These are phyloP conservation scores for Sclerotinia glacialis DNA, from an alignment of 2,329 filamentous ascomycete species.

Conservation along the genomic window DNA sequence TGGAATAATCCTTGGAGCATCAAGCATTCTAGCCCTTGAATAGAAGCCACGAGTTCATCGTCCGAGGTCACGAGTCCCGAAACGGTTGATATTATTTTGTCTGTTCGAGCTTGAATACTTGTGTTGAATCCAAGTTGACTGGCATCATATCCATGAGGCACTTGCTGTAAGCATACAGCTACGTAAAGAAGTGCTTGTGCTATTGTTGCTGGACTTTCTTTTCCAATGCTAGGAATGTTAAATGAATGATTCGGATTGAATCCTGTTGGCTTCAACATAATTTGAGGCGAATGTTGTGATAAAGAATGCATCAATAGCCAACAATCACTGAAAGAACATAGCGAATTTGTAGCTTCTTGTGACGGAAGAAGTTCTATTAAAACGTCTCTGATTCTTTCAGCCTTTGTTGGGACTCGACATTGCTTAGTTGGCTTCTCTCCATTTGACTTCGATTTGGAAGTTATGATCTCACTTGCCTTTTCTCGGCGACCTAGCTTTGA, in stretches of 20 bases:
- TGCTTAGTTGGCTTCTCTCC: constrained; percentile 23
- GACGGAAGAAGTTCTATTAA: constrained; percentile 36
- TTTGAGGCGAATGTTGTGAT: constrained; percentile 17
- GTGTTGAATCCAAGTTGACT: constrained; percentile 28
- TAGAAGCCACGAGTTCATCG: constrained; percentile 46
- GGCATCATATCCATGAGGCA: constrained; percentile 32
- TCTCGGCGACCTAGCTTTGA: constrained; percentile 34
- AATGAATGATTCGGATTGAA: constrained; percentile 24
- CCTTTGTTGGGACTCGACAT: constrained; percentile 29
- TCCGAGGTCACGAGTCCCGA: constrained; percentile 45
- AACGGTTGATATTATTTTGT: constrained; percentile 34
- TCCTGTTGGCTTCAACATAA: constrained; percentile 13
- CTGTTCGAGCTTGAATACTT: constrained; percentile 32
- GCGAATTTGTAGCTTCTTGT: constrained; percentile 34
- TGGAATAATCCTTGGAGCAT: constrained; percentile 49
- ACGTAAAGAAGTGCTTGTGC: constrained; percentile 35
- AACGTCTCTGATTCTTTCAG: constrained; percentile 35
- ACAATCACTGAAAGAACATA: constrained; percentile 30
- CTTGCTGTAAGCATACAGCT: constrained; percentile 36
- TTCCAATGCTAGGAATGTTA: constrained; percentile 30
- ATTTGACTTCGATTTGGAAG: constrained; percentile 27
- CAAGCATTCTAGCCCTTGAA: constrained; percentile 53
- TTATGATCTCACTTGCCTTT: constrained; percentile 26
- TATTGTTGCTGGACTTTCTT: constrained; percentile 33
- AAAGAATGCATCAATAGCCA: constrained; percentile 35